Percentiles rank a stretch among this genome's conserved stretches.
phyloP scores from a whole-genome alignment of 495 filamentous ascomycete species.

The Talaromyces trachyspermus region DNA sequence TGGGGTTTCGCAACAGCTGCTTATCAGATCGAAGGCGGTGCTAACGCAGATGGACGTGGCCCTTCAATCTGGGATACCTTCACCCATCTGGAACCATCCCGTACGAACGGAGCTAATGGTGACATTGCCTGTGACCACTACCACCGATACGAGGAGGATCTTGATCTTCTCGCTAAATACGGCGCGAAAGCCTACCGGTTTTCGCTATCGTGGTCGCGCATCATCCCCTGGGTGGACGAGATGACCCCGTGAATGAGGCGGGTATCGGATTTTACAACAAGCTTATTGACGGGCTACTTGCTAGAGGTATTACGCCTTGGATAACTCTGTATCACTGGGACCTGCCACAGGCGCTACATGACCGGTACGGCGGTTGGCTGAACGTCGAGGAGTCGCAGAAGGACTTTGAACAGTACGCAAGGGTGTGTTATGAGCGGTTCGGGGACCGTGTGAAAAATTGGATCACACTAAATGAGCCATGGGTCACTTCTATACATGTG shows the following conservation, averaged over 20 bases:
- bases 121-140: conserved; percentile 6
- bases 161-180: conserved; percentile 2
- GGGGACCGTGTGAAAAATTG: conserved; percentile 5
- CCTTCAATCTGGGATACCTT: conserved; percentile 32
- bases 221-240: conserved; percentile 1
- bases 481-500: neutral
- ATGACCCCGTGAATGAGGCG: conserved; percentile 1
- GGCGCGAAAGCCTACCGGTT: conserved; percentile 3
- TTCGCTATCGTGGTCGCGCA: conserved; percentile 2
- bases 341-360: neutral
- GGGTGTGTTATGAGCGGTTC: conserved; percentile 2
- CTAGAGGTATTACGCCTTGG: neutral
- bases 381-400: conserved; percentile 1
- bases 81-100: conserved; percentile 3
- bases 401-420: conserved; percentile 4
- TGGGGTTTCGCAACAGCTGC: conserved; percentile 36
- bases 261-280: conserved; percentile 1
- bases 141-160: conserved; percentile 2
- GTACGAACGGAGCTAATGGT: conserved; percentile 4
- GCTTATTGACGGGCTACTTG: conserved; percentile 1
- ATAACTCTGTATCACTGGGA: conserved; percentile 6
- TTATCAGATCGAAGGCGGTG: conserved; percentile 30
- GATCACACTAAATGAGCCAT: conserved; percentile 7
- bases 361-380: conserved; percentile 4
- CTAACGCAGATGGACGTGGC: conserved; percentile 23